Evolutionary conservation across 129 eudicot species (phyloP), one percentile per base, ranked within the genome.

Genomic region (Helianthus tuberosus): DNA sequence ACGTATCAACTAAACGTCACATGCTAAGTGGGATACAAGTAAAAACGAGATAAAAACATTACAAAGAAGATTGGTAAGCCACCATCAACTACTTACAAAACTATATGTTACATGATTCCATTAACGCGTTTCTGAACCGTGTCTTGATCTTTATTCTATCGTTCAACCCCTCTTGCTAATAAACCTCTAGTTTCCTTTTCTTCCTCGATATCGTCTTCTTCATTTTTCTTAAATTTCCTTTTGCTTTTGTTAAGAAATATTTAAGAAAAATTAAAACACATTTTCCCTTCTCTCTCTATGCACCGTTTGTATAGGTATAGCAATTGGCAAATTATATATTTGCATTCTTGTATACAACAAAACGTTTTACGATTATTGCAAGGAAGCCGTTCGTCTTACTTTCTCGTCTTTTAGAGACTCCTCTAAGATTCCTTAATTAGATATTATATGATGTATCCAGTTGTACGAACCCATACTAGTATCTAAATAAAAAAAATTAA

Each of bases 131-230:
- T 73, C 52, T 61, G 59, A 32, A 61, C 47, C 70, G 47, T 73
- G 6, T 62, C 70, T 73, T 73, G 60, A 73, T 61, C 62, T 64
- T 80, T 62, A 17, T 72, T 79, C 84, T 79, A 79, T 57, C 67
- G 68, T 54, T 73, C 64, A 58, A 79, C 73, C 64, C 73, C 79
- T 64, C 8, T 79, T 43, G 73, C 71, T 48, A 79, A 74, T 27
- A 79, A 66, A 9, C 84, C 84, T 27, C 51, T 23, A 2, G 67
- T 71, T 25, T 64, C 80, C 15, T 52, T 53, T 11, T 75, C 80
- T 66, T 64, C 79, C 3, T 54, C 29, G 11, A 1, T 57, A 20
- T 75, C 67, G 0, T 14, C 29, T 8, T 64, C 55, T 44, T 52
- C 57, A n/a, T 38, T 41, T 44, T 65, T 75, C 43, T 51, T 13